Conservation (phyloP, 2,329 filamentous ascomycete species). For the Ophiostoma angusticollis region DNA sequence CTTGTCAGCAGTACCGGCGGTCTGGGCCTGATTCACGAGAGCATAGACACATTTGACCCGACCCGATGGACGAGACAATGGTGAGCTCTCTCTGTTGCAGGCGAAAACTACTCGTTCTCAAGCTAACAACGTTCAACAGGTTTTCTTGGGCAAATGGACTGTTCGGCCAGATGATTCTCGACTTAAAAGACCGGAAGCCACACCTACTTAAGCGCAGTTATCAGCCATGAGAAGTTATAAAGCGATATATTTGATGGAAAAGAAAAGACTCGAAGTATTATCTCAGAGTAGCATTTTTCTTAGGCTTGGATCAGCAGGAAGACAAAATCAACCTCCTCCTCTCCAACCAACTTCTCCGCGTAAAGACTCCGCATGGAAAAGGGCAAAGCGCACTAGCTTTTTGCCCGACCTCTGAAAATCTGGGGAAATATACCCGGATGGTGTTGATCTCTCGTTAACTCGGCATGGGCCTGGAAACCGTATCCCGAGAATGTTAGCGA, state of each 20-base stretch:
- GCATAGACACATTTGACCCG: slow-evolving; percentile 52
- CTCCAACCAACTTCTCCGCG: no score
- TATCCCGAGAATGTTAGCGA: background rate
- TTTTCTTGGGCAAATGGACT: slow-evolving; percentile 87
- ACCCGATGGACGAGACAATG: slow-evolving; percentile 31
- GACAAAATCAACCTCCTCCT: no score
- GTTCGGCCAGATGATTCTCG: slow-evolving; percentile 71
- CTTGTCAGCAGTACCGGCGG: slow-evolving; percentile 56
- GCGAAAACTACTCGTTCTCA: background rate
- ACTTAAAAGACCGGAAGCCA: slow-evolving; percentile 59
- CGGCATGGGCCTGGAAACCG: background rate
- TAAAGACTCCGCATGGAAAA: no score
- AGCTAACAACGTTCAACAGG: slow-evolving; percentile 43
- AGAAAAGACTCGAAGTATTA: background rate
- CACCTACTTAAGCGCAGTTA: slow-evolving; percentile 29
- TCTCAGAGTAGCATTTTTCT: no score
- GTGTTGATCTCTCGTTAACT: background rate
- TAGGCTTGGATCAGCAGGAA: no score
- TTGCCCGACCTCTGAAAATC: no score
- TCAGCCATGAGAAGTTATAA: slow-evolving; percentile 17
- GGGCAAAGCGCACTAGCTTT: no score
- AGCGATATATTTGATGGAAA: background rate
- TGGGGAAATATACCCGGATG: background rate
- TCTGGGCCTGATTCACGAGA: slow-evolving; percentile 73
- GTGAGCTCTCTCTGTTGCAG: slow-evolving; percentile 19